These are phyloP conservation scores for Fusarium sp. DNA, from an alignment of 2,329 filamentous ascomycete genomes.

Conservation along the genomic window DNA sequence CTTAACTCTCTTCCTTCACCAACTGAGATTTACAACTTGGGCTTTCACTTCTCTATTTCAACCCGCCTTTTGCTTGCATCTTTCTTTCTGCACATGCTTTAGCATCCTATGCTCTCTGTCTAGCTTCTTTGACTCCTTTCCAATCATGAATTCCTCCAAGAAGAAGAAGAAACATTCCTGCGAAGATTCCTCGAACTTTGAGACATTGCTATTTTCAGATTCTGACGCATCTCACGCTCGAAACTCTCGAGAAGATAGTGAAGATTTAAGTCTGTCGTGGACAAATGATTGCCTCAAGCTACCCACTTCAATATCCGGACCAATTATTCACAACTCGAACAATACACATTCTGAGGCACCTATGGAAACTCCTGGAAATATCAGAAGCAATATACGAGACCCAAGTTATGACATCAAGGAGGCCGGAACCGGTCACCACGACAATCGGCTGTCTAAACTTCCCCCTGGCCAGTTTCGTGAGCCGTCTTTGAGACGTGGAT, in stretches of 20 bases:
- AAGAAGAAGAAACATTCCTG: neutral
- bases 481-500: slow-evolving; percentile 13
- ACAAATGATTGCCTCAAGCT: too few relatives aligned
- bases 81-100: neutral
- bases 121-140: too few relatives aligned
- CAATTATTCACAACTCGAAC: accelerated
- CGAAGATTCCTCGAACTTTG: neutral
- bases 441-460: neutral
- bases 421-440: slow-evolving; percentile 7
- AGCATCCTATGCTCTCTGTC: neutral
- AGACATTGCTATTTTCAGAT: neutral
- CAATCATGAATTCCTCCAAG: neutral
- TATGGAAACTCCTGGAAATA: too few relatives aligned
- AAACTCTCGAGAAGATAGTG: neutral
- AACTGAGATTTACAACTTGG: accelerated
- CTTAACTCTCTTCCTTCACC: neutral
- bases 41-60: neutral
- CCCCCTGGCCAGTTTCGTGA: neutral
- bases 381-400: neutral
- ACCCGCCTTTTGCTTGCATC: accelerated
- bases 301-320: neutral
- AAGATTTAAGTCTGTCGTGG: too few relatives aligned
- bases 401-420: neutral
- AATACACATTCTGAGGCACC: neutral
- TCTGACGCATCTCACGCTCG: neutral